Evolutionary conservation across 2,329 filamentous ascomycete genomes (phyloP), one percentile per base, ranked within the genome.

Genomic region (Colletotrichum eleusines): DNA sequence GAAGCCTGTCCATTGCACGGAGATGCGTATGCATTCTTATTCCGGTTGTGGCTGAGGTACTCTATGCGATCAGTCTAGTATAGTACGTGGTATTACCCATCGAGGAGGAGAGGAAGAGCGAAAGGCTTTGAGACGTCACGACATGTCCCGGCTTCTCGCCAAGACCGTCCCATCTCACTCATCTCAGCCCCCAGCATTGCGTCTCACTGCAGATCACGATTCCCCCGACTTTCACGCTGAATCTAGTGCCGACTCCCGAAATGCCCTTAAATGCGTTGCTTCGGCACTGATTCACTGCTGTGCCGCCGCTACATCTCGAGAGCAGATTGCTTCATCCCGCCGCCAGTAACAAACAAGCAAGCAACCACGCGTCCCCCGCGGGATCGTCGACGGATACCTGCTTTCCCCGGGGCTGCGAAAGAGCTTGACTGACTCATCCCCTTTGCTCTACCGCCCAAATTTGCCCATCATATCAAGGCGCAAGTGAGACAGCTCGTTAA

Each of bases 131-230:
- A n/a, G n/a, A n/a, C 16, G 14, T n/a, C 28, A 12, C 23, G 14
- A 46, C 40, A 20, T 23, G 31, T 12, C 31, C 14, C 28, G 3
- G 5, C 8, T 50, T 11, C 33, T 42, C 46, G 35, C 46, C 38
- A 42, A 48, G 68, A 14, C 44, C 28, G n/a, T 44, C 31, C 18
- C n/a, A 23, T 35, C 31, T 51, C 51, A 23, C 20, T 28, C 38
- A 54, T 68, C 51, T 50, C 64, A 31, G 18, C 35, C 23, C 26
- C 26, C 35, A 50, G 28, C 38, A 53, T 46, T 63, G 64, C 64
- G 53, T 59, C 58, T 33, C 64, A 59, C 26, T 50, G 69, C 64
- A 60, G 64, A 71, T 71, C 64, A 42, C 5, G 53, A 63, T 54
- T 16, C 31, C 26, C 55, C 40, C 28, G n/a, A 26, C 40, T 40